Evolutionary conservation across 495 filamentous ascomycete species (phyloP), one percentile per base, ranked within the genome.

Genomic region (Penicillium paxilli): DNA sequence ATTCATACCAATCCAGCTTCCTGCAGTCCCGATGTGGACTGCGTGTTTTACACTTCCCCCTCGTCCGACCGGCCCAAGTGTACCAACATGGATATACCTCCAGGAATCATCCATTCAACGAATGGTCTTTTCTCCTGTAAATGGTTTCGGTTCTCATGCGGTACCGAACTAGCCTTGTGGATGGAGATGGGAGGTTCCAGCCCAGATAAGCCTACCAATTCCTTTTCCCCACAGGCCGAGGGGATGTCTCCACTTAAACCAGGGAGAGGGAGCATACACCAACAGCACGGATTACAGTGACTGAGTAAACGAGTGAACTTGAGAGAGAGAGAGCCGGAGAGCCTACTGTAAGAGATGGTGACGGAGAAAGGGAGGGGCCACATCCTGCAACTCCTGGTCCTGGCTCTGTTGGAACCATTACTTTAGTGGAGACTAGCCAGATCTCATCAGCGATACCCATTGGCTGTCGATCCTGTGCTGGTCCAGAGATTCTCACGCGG

Each of bases 391-490:
- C 28, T 33, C 38, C 37, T 45, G 44, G 32, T 25, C 49, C 46
- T 49, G 37, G 51, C 46, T 44, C 50, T 49, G 55, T 37, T 19
- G 25, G 47, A 32, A 17, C 47, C 35, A 17, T 19, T 37, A 41
- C 51, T 47, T 42, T 7, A 22, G 19, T 24, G 35, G 44, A 33
- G 47, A 49, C 25, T 21, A 33, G 42, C 49, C 32, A 51, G 52
- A 52, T 55, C 57, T 60, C 44, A 42, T 14, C 10, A 6, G 19
- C 16, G 9, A n/a, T 54, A 45, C 38, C 26, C 53, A 50, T 50
- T 46, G 47, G 40, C 33, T 45, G 61, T 54, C 54, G 58, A 64
- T 64, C 61, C 44, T 42, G 58, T 49, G 16, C 54, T 51, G 25
- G 16, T 41, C 49, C 49, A 26, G 58, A 44, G 44, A 35, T 23